Percentiles rank a stretch among this genome's conserved stretches.
Conservation (phyloP, 441 rosid species). For the Gossypium schwendimanii region DNA sequence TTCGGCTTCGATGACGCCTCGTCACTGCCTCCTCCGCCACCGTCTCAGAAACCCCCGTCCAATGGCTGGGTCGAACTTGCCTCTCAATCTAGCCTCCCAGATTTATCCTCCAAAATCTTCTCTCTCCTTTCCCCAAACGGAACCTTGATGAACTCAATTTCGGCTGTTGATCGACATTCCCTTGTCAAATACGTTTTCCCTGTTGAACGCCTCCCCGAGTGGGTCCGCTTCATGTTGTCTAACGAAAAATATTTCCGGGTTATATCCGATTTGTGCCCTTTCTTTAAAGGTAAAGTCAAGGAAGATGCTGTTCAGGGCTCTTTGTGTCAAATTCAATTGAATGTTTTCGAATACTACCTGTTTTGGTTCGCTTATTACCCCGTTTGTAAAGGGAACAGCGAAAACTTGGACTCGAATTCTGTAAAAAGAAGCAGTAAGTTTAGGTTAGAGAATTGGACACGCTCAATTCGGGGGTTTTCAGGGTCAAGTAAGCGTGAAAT, state of each 20-base stretch:
- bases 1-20: conserved; percentile 38
- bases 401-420: conserved; percentile 28
- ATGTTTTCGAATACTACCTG: conserved; percentile 75
- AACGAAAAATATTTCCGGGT: conserved; percentile 38
- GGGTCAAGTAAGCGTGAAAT: conserved; percentile 44
- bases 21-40: conserved; percentile 12
- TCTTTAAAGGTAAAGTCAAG: conserved; percentile 50
- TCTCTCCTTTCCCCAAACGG: conserved; percentile 54
- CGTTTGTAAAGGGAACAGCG: conserved; percentile 54
- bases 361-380: conserved; percentile 95
- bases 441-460: conserved; percentile 62
- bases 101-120: conserved; percentile 43
- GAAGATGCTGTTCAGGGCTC: conserved; percentile 51
- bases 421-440: conserved; percentile 38
- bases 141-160: conserved; percentile 45
- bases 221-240: conserved; percentile 54
- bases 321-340: conserved; percentile 53
- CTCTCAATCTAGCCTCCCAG: conserved; percentile 32
- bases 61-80: conserved; percentile 69
- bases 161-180: conserved; percentile 58
- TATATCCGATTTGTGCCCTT: conserved; percentile 45
- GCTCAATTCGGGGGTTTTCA: conserved; percentile 47
- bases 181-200: conserved; percentile 81
- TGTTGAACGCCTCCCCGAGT: conserved; percentile 63
- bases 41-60: conserved; percentile 14